Base-by-base conservation (phyloP, 2,329 filamentous ascomycete genomes). In the Orbilia quercus region DNA sequence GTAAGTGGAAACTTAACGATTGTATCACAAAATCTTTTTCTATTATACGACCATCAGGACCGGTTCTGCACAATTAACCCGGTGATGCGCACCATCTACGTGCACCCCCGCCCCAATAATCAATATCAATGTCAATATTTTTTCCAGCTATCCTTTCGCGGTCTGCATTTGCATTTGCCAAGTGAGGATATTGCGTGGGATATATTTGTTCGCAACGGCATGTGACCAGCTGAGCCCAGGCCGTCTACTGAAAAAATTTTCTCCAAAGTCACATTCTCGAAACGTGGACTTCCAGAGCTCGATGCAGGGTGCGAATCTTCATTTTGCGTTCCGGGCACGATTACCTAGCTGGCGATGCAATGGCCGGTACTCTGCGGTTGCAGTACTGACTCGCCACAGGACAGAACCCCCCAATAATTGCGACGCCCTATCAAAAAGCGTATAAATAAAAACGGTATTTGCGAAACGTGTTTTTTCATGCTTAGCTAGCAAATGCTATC, bases 11-110 rank as follows among this genome's bases (percentile, higher is more conserved):
- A 59, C 67, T 72, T 65, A 55, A 65, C 22, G 31, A 72, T 55
- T 72, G 65, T 65, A 65, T 72, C 60, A 53, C 48, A 72, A 9
- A n/a, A n/a, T n/a, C n/a, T n/a, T n/a, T n/a, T n/a, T 58, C 40
- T 65, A 55, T 44, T 65, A 65, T 64, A 64, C 59, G 36, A 12
- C 25, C 28, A 54, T 40, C 25, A 72, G 44, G 38, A 47, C 67
- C 67, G 59, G 59, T 54, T 62, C 60, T 72, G 67, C 67, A 45
- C 45, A 72, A 72, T 72, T 72, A 54, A 72, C 53, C 67, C 67
- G 67, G 67, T 51, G 53, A 60, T 65, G 36, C 28, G 51, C 59
- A 53, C n/a, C n/a, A n/a, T n/a, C n/a, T n/a, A n/a, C n/a, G n/a
- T n/a, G n/a, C n/a, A n/a, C n/a, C n/a, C n/a, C n/a, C n/a, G n/a